A percentile compares a stretch with the other conserved stretches of the same genome.
Conservation (phyloP, 208 protist species). For the Strigomonas culicis region DNA sequence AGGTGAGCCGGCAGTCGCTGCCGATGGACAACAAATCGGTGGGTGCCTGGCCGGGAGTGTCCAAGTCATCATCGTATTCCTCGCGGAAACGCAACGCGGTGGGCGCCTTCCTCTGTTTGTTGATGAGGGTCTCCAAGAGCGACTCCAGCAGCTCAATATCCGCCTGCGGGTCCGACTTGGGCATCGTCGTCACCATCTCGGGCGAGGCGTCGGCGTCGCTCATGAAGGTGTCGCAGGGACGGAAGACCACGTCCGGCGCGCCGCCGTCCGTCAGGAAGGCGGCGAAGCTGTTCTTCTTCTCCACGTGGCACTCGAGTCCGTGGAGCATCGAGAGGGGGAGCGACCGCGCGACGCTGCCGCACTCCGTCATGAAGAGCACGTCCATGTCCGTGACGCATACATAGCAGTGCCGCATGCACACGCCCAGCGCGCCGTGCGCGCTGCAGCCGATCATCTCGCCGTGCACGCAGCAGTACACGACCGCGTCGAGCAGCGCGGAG, state of each 20-base stretch:
- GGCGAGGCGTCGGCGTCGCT: slow-evolving; percentile 12
- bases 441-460: slow-evolving; percentile 34
- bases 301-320: slow-evolving; percentile 25
- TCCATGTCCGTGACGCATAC: slow-evolving; percentile 35
- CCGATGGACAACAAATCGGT: neutral
- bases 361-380: slow-evolving; percentile 25
- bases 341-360: slow-evolving; percentile 19
- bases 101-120: neutral
- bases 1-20: neutral
- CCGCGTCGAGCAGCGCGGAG: slow-evolving; percentile 17
- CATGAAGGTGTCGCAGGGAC: slow-evolving; percentile 18
- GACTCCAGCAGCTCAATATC: slow-evolving; percentile 4
- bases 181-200: slow-evolving; percentile 25
- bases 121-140: slow-evolving; percentile 13
- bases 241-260: slow-evolving; percentile 22
- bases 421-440: slow-evolving; percentile 18
- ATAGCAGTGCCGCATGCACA: slow-evolving; percentile 31
- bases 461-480: slow-evolving; percentile 46
- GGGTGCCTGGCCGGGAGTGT: neutral
- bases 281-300: slow-evolving; percentile 2
- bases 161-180: slow-evolving; percentile 12
- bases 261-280: slow-evolving; percentile 18
- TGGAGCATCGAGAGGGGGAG: slow-evolving; percentile 17
- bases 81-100: neutral
- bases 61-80: slow-evolving; percentile 9